Evolutionary conservation across 805 yeast species (phyloP).

Genomic region (Candida yuanshanica): DNA sequence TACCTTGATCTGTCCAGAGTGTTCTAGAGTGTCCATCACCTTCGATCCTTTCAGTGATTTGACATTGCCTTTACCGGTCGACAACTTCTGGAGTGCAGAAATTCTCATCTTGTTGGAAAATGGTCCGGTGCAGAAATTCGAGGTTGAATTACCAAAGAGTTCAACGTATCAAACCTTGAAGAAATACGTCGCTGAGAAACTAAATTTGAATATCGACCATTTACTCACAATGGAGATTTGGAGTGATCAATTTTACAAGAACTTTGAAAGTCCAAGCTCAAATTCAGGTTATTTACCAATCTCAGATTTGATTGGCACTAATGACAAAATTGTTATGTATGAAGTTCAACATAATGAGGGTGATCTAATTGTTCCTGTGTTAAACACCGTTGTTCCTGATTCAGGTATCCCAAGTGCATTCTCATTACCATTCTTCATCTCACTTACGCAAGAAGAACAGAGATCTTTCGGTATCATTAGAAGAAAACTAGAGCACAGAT

Average conservation of each 20-base stretch:
- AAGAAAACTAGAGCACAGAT: slow-evolving; percentile 46
- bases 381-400: slow-evolving; percentile 38
- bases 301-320: slow-evolving; percentile 54
- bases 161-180: slow-evolving; percentile 62
- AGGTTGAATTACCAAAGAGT: slow-evolving; percentile 66
- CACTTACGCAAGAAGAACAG: slow-evolving; percentile 46
- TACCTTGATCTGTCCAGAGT: slow-evolving; percentile 81
- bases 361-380: slow-evolving; percentile 56
- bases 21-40: slow-evolving; percentile 74
- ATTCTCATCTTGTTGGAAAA: slow-evolving; percentile 58
- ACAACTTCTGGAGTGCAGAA: slow-evolving; percentile 62
- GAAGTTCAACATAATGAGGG: slow-evolving; percentile 38
- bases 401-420: slow-evolving; percentile 44
- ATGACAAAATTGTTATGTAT: slow-evolving; percentile 66
- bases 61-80: slow-evolving; percentile 82
- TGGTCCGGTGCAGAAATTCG: slow-evolving; percentile 46
- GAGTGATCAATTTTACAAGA: slow-evolving; percentile 60
- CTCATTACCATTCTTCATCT: slow-evolving; percentile 74
- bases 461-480: slow-evolving; percentile 53
- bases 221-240: slow-evolving; percentile 58
- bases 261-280: slow-evolving; percentile 59
- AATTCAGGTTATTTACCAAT: slow-evolving; percentile 51
- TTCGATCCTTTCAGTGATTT: slow-evolving; percentile 92
- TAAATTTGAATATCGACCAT: slow-evolving; percentile 29
- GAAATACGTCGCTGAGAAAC: slow-evolving; percentile 48